Percentiles rank a stretch among this genome's conserved stretches.
phyloP scores from a whole-genome alignment of 352 stramenopile species.

The Pythium brassicae region DNA sequence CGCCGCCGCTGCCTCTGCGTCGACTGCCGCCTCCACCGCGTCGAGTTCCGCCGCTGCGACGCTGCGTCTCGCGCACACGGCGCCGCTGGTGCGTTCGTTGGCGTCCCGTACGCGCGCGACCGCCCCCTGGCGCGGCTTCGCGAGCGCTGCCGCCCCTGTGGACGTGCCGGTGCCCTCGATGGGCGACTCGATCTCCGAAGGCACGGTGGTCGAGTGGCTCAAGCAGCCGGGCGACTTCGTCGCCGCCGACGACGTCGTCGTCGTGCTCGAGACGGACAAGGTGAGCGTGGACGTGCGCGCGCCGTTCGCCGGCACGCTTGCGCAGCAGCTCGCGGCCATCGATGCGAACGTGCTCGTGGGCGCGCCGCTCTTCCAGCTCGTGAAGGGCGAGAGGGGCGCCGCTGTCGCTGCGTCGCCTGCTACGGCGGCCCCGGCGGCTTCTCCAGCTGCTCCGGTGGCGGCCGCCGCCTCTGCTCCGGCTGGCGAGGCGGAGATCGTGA shows the following conservation, averaged over 20 bases:
- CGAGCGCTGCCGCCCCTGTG: constrained; percentile 23
- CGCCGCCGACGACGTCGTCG: constrained; percentile 94
- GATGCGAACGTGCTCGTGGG: constrained; percentile 98
- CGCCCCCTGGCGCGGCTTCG: too few species aligned
- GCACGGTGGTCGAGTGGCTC: constrained; percentile 96
- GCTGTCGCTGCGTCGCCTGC: constrained; percentile 9
- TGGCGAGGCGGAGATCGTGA: constrained; percentile 60
- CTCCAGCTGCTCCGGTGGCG: constrained; percentile 12
- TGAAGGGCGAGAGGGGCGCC: constrained; percentile 32
- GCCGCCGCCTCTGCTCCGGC: constrained; percentile 13
- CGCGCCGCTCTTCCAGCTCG: constrained; percentile 82
- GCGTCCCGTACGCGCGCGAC: too few species aligned
- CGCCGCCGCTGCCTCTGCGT: too few species aligned
- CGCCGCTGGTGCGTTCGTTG: too few species aligned
- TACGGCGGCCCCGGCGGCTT: constrained; percentile 9
- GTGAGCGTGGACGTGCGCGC: constrained; percentile 91
- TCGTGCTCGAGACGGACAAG: constrained; percentile 99
- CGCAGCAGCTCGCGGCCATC: constrained; percentile 88
- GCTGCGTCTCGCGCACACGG: too few species aligned
- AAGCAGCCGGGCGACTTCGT: constrained; percentile 94
- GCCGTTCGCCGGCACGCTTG: constrained; percentile 87
- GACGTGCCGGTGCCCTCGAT: constrained; percentile 83
- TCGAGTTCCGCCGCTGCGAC: too few species aligned
- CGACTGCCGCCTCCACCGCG: too few species aligned
- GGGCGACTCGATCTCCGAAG: constrained; percentile 97